These are phyloP conservation scores for Pichia membranifaciens DNA, from an alignment of 805 yeast species.

Conservation along the genomic window DNA sequence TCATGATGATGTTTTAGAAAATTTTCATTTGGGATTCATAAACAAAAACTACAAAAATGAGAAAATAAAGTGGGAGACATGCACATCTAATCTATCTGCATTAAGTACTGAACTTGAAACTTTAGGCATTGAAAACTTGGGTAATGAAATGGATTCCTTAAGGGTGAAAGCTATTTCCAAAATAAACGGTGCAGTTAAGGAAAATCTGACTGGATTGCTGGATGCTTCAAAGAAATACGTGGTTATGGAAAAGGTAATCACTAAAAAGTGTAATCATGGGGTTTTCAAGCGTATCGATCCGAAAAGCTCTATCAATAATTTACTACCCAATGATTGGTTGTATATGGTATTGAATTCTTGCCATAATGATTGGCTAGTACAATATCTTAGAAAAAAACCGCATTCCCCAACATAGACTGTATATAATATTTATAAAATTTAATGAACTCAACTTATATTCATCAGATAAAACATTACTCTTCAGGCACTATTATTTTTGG, in stretches of 20 bases:
- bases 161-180: neutral
- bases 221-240: neutral
- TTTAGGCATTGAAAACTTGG: neutral
- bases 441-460: too few relatives aligned
- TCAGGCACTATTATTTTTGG: too few relatives aligned
- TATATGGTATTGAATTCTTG: constrained; percentile 2
- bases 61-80: constrained; percentile 4
- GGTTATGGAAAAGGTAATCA: neutral
- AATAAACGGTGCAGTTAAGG: neutral
- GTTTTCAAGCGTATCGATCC: neutral
- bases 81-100: neutral
- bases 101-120: neutral
- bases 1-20: neutral
- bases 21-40: constrained; percentile 9
- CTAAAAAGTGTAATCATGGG: neutral
- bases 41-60: constrained; percentile 4
- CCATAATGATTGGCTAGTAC: constrained; percentile 3
- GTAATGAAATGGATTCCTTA: neutral
- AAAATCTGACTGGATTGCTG: neutral
- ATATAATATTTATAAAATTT: too few relatives aligned
- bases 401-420: too few relatives aligned
- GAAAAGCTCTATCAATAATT: neutral
- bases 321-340: constrained; percentile 10
- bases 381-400: constrained; percentile 1
- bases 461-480: too few relatives aligned